Evolutionary conservation across 2,329 filamentous ascomycete genomes (phyloP).

Genomic region (Xylaria sp.): DNA sequence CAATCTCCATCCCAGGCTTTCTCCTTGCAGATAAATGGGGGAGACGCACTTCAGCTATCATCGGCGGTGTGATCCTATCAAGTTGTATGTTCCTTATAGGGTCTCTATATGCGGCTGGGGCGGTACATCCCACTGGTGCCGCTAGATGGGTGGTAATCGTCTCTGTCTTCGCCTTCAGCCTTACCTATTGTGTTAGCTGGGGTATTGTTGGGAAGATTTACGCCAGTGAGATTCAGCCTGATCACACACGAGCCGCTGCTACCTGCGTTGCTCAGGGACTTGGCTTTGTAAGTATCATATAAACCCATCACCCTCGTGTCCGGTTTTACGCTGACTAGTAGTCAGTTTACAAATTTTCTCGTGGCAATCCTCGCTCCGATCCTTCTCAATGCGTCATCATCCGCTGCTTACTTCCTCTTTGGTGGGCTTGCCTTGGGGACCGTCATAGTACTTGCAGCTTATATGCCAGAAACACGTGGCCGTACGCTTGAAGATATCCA

Average conservation of each 20-base stretch:
- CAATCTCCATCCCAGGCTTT: slow-evolving; percentile 65
- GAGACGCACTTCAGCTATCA: slow-evolving; percentile 63
- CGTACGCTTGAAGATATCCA: slow-evolving; percentile 61
- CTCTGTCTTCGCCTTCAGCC: slow-evolving; percentile 60
- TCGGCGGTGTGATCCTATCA: slow-evolving; percentile 62
- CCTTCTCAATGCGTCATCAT: slow-evolving; percentile 53
- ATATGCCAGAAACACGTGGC: slow-evolving; percentile 63
- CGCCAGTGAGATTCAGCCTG: slow-evolving; percentile 67
- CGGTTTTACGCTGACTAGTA: background rate
- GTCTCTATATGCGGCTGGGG: slow-evolving; percentile 59
- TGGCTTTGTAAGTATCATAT: slow-evolving; percentile 21
- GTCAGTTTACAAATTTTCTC: slow-evolving; percentile 48
- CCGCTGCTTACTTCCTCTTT: slow-evolving; percentile 59
- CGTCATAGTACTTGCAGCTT: slow-evolving; percentile 52
- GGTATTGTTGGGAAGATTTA: slow-evolving; percentile 67
- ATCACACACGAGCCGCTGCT: slow-evolving; percentile 63
- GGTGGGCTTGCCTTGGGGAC: slow-evolving; percentile 54
- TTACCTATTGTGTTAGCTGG: slow-evolving; percentile 62
- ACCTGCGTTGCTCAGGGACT: slow-evolving; percentile 59
- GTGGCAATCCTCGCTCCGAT: slow-evolving; percentile 58
- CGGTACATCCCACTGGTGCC: slow-evolving; percentile 53
- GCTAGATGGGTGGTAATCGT: slow-evolving; percentile 63
- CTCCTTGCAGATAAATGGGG: slow-evolving; percentile 68
- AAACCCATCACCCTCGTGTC: background rate
- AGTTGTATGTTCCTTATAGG: slow-evolving; percentile 65